Base-by-base conservation (phyloP, 257 asterid genomes). In the Perilla frutescens region DNA sequence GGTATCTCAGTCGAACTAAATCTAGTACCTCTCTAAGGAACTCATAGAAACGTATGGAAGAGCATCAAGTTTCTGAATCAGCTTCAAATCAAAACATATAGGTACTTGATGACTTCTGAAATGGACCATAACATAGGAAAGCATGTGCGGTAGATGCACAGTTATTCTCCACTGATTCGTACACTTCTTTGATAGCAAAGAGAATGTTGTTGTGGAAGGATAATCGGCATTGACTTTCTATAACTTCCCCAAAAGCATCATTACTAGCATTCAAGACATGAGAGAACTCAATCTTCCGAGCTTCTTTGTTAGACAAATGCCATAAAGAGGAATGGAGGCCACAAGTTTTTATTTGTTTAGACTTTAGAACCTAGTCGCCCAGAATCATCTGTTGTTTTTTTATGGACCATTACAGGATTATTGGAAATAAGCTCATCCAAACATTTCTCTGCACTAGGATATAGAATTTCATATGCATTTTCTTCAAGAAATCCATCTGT, bases 31-130 rank as follows among this genome's bases (percentile, higher is more conserved):
- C 48, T 5, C 8, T n/a, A 8, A 55, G 75, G 12, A 71, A 71
- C 68, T 71, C 61, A n/a, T 71, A 71, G 60, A 71, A 48, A 71
- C 76, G 61, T 50, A 71, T 34, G 34, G 5, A 34, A 71, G 76
- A 47, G 76, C 76, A 71, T 71, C 76, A 5, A 71, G 26, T 48
- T 14, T 55, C 13, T 41, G 15, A 0, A 71, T 51, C 68, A 60
- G 34, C 68, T 41, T 71, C 76, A 60, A 34, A 45, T 36, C 68
- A 10, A 36, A 48, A 36, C 61, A 60, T 32, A 61, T 14, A 15
- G 68, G 68, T 3, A 71, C 61, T 10, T 41, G 68, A 31, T 71
- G n/a, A 71, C 36, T 45, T 26, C 6, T 56, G 75, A 31, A 13
- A 47, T 8, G 26, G 36, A 10, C 76, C 76, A 34, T 14, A 29